Percentiles rank a stretch among this genome's conserved stretches.
These are phyloP conservation scores for Mucor lusitanicus DNA, from an alignment of 371 early-diverging fungal genomes.

Conservation along the genomic window DNA sequence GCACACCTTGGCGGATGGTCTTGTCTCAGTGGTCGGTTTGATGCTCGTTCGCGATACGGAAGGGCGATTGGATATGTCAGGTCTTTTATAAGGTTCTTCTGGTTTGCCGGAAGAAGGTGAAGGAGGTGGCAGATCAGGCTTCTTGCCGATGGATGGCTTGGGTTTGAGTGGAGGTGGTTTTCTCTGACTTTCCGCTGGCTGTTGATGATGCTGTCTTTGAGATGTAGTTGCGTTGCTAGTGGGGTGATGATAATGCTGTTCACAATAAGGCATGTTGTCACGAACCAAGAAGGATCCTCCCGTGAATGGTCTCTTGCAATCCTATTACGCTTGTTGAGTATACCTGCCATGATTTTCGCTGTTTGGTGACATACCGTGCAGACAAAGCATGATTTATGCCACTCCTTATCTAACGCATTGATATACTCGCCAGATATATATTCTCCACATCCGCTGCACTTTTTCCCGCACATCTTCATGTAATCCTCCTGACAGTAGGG, in stretches of 20 bases:
- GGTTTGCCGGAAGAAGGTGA: neutral
- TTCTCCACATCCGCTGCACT: constrained; percentile 22
- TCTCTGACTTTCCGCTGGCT: neutral
- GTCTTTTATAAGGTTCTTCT: neutral
- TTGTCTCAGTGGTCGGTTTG: neutral
- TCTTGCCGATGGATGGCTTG: constrained; percentile 1
- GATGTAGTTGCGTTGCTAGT: neutral
- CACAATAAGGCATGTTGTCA: constrained; percentile 65
- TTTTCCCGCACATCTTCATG: constrained; percentile 15
- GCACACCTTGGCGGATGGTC: constrained; percentile 26
- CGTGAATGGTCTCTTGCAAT: constrained; percentile 57
- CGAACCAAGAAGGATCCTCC: constrained; percentile 49
- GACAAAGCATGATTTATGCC: constrained; percentile 73
- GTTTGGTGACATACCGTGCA: constrained; percentile 41
- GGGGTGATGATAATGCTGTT: constrained; percentile 56
- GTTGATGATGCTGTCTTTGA: neutral
- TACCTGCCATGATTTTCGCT: neutral
- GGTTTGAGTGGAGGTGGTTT: constrained; percentile 6
- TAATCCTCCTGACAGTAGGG: constrained; percentile 29
- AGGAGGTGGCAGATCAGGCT: neutral
- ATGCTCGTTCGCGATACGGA: neutral
- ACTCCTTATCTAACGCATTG: constrained; percentile 60
- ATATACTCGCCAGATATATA: constrained; percentile 62
- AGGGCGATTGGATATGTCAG: neutral
- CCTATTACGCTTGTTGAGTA: constrained; percentile 7